phyloP scores from a whole-genome alignment of 192 early-diverging fungal genomes.

The Chytriomyces sp. region DNA sequence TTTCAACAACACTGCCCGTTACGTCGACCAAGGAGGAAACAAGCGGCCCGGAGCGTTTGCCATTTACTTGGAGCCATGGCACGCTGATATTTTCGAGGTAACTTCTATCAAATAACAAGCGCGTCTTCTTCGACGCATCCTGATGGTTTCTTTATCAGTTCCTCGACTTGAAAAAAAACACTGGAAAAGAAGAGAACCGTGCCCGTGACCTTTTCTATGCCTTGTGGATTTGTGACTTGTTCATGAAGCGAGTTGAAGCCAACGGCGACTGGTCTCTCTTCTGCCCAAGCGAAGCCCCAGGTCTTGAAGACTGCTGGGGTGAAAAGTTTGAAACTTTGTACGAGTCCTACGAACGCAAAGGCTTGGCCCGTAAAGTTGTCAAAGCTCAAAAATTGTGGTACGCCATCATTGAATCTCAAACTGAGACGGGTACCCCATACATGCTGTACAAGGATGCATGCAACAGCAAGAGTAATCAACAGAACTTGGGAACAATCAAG shows the following conservation, averaged over 20 bases:
- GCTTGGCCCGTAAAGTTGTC: slow-evolving; percentile 85
- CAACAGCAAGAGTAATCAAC: slow-evolving; percentile 98
- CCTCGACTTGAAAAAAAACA: slow-evolving; percentile 95
- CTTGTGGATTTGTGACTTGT: slow-evolving; percentile 96
- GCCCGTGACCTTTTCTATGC: slow-evolving; percentile 98
- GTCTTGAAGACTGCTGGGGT: slow-evolving; percentile 90
- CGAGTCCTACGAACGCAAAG: slow-evolving; percentile 80
- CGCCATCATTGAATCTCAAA: slow-evolving; percentile 93
- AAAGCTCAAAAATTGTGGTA: slow-evolving; percentile 98
- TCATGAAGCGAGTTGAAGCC: slow-evolving; percentile 95
- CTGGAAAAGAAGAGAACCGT: slow-evolving; percentile 95
- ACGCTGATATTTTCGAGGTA: slow-evolving; percentile 89
- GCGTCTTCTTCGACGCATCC: neutral
- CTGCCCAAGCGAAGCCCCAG: slow-evolving; percentile 92
- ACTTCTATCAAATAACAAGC: neutral
- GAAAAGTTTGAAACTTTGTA: slow-evolving; percentile 90
- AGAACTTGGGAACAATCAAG: slow-evolving; percentile 98
- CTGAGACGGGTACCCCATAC: slow-evolving; percentile 96
- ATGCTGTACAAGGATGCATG: slow-evolving; percentile 99
- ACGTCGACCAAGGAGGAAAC: slow-evolving; percentile 99
- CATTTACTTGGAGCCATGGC: slow-evolving; percentile 98
- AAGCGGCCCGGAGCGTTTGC: slow-evolving; percentile 98
- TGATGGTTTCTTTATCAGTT: slow-evolving; percentile 57
- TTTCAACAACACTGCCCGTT: slow-evolving; percentile 97
- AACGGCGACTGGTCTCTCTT: slow-evolving; percentile 95